These are phyloP conservation scores for Ligustrum vulgare DNA, from an alignment of 257 asterid genomes.

Conservation along the genomic window DNA sequence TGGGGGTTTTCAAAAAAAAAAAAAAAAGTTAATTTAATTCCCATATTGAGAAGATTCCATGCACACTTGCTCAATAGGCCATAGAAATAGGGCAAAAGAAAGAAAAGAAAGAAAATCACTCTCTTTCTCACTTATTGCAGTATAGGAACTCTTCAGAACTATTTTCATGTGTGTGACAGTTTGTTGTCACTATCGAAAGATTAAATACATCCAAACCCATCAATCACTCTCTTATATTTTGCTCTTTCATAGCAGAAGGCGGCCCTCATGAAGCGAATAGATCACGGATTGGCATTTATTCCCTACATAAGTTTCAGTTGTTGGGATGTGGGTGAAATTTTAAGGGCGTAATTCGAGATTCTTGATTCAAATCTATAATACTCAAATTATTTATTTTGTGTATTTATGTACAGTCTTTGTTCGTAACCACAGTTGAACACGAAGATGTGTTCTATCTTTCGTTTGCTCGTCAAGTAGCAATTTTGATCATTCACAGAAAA, in stretches of 20 bases:
- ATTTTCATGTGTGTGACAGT: conserved; percentile 26
- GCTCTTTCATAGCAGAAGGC: conserved; percentile 29
- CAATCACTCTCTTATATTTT: background rate
- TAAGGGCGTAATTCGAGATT: background rate
- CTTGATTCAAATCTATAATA: background rate
- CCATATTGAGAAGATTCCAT: background rate
- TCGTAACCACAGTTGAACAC: background rate
- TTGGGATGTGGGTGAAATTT: background rate
- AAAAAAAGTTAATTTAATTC: background rate
- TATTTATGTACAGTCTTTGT: no score
- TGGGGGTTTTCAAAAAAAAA: no score
- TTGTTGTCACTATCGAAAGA: conserved; percentile 23
- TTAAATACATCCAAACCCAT: conserved; percentile 12
- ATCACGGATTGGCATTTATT: conserved; percentile 6
- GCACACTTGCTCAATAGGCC: background rate
- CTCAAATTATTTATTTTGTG: background rate
- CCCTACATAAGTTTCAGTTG: background rate
- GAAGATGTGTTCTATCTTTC: no score
- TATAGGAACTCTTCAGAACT: conserved; percentile 5
- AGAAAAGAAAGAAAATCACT: conserved; percentile 12
- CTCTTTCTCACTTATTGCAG: conserved; percentile 24
- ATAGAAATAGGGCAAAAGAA: conserved; percentile 1
- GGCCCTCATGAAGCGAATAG: conserved; percentile 18
- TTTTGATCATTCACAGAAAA: no score
- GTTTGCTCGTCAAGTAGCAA: no score